Percentiles rank a stretch among this genome's conserved stretches.
These are phyloP conservation scores for Salvia sclarea DNA, from an alignment of 305 asterid species.

Conservation along the genomic window DNA sequence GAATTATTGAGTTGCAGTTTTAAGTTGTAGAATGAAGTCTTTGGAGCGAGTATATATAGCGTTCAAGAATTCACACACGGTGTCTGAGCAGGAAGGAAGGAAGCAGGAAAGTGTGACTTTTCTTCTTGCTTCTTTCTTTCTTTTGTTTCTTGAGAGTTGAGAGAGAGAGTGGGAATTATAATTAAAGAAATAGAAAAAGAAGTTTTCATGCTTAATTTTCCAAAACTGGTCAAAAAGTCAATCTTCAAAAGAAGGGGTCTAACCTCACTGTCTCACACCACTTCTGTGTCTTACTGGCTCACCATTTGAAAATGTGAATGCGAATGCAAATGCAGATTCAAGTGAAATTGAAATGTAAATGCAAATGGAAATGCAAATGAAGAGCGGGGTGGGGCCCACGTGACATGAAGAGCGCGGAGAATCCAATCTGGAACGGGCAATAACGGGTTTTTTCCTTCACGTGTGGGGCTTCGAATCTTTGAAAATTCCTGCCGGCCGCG, in stretches of 20 bases:
- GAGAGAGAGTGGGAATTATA: not conserved
- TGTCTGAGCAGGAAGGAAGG: constrained; percentile 42
- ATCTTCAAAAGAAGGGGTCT: constrained; percentile 41
- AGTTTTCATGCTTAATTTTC: not conserved
- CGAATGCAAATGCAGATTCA: not conserved
- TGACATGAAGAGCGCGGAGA: not conserved
- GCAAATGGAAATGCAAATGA: constrained; percentile 30
- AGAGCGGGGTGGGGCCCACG: constrained; percentile 28
- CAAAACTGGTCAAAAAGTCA: constrained; percentile 59
- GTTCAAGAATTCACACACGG: constrained; percentile 27
- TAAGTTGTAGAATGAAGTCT: constrained; percentile 24
- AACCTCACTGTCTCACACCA: constrained; percentile 41
- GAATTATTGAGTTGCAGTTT: constrained; percentile 13
- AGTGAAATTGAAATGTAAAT: constrained; percentile 13
- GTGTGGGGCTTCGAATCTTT: constrained; percentile 37
- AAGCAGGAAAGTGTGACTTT: constrained; percentile 69
- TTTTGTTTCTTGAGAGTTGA: not conserved
- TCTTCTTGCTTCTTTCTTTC: constrained; percentile 44
- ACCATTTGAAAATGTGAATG: constrained; percentile 2
- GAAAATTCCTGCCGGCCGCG: constrained; percentile 27
- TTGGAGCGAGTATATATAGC: constrained; percentile 28
- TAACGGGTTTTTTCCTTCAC: constrained; percentile 37
- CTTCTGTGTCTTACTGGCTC: constrained; percentile 55
- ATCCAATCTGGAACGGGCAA: constrained; percentile 16
- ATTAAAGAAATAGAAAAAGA: too few relatives aligned